Base-by-base conservation (phyloP, 208 protist species). In the Wallacemonas sp. region DNA sequence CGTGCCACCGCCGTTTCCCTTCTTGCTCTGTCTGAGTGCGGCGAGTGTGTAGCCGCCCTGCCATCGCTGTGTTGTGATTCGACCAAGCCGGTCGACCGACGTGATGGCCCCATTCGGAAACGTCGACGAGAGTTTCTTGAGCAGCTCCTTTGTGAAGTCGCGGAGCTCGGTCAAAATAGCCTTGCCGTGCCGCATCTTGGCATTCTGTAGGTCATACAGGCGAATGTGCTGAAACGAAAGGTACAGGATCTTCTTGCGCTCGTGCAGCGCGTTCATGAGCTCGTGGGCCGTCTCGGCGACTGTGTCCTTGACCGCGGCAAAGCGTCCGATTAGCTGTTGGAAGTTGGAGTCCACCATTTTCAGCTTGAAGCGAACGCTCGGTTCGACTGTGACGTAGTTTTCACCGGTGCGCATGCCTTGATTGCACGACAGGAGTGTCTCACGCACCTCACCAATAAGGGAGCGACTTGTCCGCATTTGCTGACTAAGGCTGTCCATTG, bases 191-290 rank as follows among this genome's bases (percentile, higher is more conserved):
- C 91, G 88, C 68, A 96, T 76, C 39, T 95, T 96, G 1, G 69
- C 57, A 64, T 88, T 94, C 55, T 96, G 88, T 54, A 95, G 64
- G 63, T 96, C 93, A 68, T 95, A 96, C 19, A 94, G 65, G 9
- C 91, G 91, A 63, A 97, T 92, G 75, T 97, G 93, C 69, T 97
- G 93, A 19, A 93, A 81, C 27, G 89, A 92, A n/a, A 97, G 73
- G 68, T 93, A 92, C 4, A 97, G 79, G 52, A 93, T 89, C 68
- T 92, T 92, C 55, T 94, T 95, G 26, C 91, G 83, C 38, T 97
- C 93, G 42, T 91, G 79, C 61, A 97, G 64, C 9, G 93, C 90
- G 36, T 32, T 90, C 81, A 94, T 88, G 27, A 96, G 78, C 64
- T 95, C 88, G 39, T 92, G 73, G 34, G 93, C 82, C 24, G 91